Evolutionary conservation across 2,329 filamentous ascomycete species (phyloP).

Genomic region (Apiospora malaysiana): DNA sequence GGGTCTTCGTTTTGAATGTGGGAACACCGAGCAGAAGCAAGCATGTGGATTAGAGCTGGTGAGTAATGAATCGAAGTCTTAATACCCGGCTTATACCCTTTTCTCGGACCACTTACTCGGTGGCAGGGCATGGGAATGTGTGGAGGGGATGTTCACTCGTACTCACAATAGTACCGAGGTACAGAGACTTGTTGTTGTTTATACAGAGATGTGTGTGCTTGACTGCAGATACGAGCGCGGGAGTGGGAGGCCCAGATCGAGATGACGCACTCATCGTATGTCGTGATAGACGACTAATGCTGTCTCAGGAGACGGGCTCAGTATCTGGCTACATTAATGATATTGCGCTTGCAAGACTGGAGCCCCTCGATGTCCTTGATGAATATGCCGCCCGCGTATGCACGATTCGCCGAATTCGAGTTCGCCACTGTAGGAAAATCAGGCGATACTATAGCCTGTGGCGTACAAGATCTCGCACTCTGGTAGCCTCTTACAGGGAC

Average conservation of each 20-base stretch:
- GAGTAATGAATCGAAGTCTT: background rate
- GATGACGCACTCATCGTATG: slow-evolving; percentile 9
- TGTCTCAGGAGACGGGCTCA: background rate
- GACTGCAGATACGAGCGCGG: slow-evolving; percentile 1
- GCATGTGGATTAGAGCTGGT: background rate
- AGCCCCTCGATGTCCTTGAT: background rate
- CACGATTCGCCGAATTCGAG: slow-evolving; percentile 8
- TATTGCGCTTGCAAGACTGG: background rate
- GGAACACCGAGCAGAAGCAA: background rate
- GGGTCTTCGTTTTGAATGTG: background rate
- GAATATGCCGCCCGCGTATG: background rate
- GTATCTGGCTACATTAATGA: background rate
- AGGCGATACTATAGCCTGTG: background rate
- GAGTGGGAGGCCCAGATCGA: slow-evolving; percentile 3
- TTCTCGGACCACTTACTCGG: background rate
- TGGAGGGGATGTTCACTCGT: background rate
- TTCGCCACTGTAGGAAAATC: background rate
- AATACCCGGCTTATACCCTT: background rate
- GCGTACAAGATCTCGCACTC: background rate
- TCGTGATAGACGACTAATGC: slow-evolving; percentile 11
- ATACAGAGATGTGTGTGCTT: background rate
- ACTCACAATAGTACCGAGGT: background rate
- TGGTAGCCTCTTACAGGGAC: background rate
- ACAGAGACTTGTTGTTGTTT: background rate
- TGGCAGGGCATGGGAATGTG: background rate